Conservation (phyloP, 1,139 yeast genomes). For the Diutina scorzettiae region DNA sequence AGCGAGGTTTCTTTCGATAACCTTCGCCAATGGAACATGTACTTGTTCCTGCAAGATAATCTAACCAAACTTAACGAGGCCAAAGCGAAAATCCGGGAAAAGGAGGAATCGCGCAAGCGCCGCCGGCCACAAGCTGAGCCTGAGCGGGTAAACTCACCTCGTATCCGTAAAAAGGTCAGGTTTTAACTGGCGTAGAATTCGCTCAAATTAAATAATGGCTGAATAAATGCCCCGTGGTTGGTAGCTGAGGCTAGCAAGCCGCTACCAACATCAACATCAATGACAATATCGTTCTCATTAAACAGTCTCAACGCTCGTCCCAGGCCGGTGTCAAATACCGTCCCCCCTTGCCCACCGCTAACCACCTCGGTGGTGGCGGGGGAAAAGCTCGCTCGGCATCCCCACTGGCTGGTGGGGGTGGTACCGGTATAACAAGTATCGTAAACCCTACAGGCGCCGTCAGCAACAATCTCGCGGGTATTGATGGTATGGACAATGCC, state of each 20-base stretch:
- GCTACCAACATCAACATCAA: slow-evolving; percentile 27
- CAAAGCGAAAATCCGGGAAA: slow-evolving; percentile 15
- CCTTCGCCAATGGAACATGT: slow-evolving; percentile 26
- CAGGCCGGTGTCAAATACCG: slow-evolving; percentile 50
- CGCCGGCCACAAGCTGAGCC: not conserved
- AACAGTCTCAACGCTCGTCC: slow-evolving; percentile 35
- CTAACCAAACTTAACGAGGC: slow-evolving; percentile 21
- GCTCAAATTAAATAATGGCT: no score
- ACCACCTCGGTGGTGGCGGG: slow-evolving; percentile 24
- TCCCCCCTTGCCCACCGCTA: slow-evolving; percentile 55
- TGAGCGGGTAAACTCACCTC: slow-evolving; percentile 10
- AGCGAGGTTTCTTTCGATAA: slow-evolving; percentile 8
- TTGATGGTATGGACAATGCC: slow-evolving; percentile 47
- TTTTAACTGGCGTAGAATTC: slow-evolving; percentile 7
- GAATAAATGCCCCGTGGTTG: not conserved
- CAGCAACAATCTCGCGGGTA: slow-evolving; percentile 31
- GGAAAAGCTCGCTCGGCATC: slow-evolving; percentile 38
- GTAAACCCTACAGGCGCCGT: slow-evolving; percentile 25
- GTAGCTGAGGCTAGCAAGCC: not conserved
- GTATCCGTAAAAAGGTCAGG: slow-evolving; percentile 9
- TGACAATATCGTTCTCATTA: slow-evolving; percentile 45
- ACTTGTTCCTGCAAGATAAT: slow-evolving; percentile 33
- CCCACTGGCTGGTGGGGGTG: slow-evolving; percentile 34
- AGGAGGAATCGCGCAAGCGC: slow-evolving; percentile 13
- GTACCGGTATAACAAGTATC: slow-evolving; percentile 49